Base-by-base conservation (phyloP, 2,329 filamentous ascomycete species). In the Fusarium luffae region DNA sequence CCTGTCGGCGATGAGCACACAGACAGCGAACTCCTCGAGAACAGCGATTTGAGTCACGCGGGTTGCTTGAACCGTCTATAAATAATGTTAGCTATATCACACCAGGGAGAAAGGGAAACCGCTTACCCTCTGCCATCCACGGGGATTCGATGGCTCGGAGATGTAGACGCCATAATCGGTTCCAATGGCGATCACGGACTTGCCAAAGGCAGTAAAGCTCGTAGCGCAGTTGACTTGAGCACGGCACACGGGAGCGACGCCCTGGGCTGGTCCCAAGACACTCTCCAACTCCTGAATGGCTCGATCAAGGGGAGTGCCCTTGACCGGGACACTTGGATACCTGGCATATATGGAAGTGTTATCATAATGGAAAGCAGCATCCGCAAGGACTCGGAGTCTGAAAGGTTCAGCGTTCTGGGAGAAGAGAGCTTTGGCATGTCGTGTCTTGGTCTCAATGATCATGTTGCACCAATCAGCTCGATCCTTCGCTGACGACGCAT, bases 351-450 rank as follows among this genome's bases (percentile, higher is more conserved):
- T 82, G 5, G 88, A 86, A 58, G 86, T 78, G 6, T 84, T 81
- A 70, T 97, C 93, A 74, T 94, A 94, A 13, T 91, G 90, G 79
- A 99, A 99, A 0, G 94, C 93, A 44, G 92, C 91, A 77, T 99
- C 96, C 0, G 96, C 94, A 77, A 99, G 90, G 11, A 99, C 94
- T 23, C 93, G 90, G 10, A 99, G 83, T 52, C 93, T 88, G 86
- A 99, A 99, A 0, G 96, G 96, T 79, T 99, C 96, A 0, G 96
- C 95, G 77, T 98, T 97, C 76, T 99, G 96, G 6, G 92, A 90
- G 79, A 93, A 92, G 7, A 98, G 84, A 5, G 94, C 93, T 54
- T 93, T 91, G 23, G 96, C 96, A 78, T 99, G 94, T 63, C 92
- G 90, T 9, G 94, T 97, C 84, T 99, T 99, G 32, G 96, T 96